phyloP scores from a whole-genome alignment of 1,284 basidiomycete species.

The Microbotryomycetes sp. region DNA sequence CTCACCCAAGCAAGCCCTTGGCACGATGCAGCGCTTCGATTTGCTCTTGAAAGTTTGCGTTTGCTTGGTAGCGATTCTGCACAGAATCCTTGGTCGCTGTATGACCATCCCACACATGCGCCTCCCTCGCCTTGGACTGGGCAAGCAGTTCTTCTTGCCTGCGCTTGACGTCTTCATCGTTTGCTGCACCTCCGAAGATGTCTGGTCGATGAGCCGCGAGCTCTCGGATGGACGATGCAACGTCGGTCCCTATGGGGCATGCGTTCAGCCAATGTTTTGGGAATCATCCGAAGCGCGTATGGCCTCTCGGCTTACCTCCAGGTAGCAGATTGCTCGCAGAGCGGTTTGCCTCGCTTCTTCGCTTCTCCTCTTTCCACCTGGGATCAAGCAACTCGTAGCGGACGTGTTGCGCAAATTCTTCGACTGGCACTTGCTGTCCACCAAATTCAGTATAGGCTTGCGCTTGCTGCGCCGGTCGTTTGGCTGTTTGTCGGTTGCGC shows the following conservation, averaged over 20 bases:
- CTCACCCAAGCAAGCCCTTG: slow-evolving; percentile 54
- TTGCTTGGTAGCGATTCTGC: slow-evolving; percentile 78
- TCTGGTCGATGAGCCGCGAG: slow-evolving; percentile 86
- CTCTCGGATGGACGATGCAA: slow-evolving; percentile 80
- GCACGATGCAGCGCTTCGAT: slow-evolving; percentile 87
- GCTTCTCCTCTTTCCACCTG: slow-evolving; percentile 91
- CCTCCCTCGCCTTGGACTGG: slow-evolving; percentile 27
- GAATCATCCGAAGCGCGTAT: not conserved
- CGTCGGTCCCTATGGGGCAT: slow-evolving; percentile 58
- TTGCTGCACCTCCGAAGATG: slow-evolving; percentile 66
- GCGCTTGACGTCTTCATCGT: slow-evolving; percentile 22
- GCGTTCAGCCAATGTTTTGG: not conserved
- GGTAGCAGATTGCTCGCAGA: slow-evolving; percentile 70
- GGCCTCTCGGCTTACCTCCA: slow-evolving; percentile 4
- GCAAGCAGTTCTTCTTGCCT: slow-evolving; percentile 22
- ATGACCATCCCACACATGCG: slow-evolving; percentile 32
- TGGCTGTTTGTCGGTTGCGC: slow-evolving; percentile 7
- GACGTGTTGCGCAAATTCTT: slow-evolving; percentile 95
- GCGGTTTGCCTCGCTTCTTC: slow-evolving; percentile 74
- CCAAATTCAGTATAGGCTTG: slow-evolving; percentile 24
- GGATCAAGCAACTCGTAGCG: slow-evolving; percentile 97
- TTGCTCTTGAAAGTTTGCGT: slow-evolving; percentile 87
- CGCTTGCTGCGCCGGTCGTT: not conserved
- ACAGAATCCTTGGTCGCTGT: slow-evolving; percentile 48
- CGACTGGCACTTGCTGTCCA: slow-evolving; percentile 84